A percentile compares a stretch with the other conserved stretches of the same genome.
phyloP scores from a whole-genome alignment of 257 asterid species.

The Asclepias syriaca region DNA sequence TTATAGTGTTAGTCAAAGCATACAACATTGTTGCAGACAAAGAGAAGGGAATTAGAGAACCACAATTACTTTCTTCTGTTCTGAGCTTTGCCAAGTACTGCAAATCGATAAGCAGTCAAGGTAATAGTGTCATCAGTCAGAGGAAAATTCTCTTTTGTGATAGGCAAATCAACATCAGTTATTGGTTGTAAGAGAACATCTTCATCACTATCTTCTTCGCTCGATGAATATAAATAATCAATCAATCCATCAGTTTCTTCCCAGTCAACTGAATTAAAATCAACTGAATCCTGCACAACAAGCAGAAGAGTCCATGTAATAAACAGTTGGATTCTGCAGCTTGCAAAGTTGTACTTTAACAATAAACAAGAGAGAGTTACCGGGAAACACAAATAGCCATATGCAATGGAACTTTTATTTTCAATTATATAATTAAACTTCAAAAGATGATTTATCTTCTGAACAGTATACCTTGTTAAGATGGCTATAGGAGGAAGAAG shows the following conservation, averaged over 20 bases:
- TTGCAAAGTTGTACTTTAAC: neutral
- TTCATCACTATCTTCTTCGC: conserved; percentile 82
- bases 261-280: conserved; percentile 56
- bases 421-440: neutral
- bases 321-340: neutral
- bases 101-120: conserved; percentile 58
- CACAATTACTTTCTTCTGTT: conserved; percentile 54
- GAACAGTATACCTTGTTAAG: neutral
- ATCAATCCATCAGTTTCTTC: conserved; percentile 34
- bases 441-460: neutral
- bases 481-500: too few species aligned
- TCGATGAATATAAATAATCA: conserved; percentile 54
- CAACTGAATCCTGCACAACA: conserved; percentile 46
- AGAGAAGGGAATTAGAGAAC: conserved; percentile 7
- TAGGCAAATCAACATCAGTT: conserved; percentile 71
- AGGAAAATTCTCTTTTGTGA: conserved; percentile 46
- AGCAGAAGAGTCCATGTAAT: conserved; percentile 14
- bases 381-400: neutral
- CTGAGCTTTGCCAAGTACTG: conserved; percentile 50
- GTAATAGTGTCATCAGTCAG: conserved; percentile 53
- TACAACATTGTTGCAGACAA: neutral
- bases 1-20: neutral
- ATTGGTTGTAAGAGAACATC: conserved; percentile 69
- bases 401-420: neutral
- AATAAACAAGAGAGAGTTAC: neutral